These are phyloP conservation scores for Poa pratensis DNA, from an alignment of 176 grass and related monocot species.

Conservation along the genomic window DNA sequence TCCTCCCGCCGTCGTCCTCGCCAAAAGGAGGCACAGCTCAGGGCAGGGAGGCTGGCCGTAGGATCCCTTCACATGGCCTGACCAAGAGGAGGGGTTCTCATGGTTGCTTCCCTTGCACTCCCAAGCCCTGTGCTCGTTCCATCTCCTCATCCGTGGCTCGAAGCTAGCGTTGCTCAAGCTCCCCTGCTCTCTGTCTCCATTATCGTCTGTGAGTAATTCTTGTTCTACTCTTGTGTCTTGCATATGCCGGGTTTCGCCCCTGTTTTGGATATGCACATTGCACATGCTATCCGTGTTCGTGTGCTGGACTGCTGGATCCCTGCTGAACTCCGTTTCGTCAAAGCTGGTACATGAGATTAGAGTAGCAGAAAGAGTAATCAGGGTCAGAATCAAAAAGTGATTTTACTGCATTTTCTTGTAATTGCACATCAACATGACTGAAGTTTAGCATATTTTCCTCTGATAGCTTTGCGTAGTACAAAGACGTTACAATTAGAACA, in stretches of 20 bases:
- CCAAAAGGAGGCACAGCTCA: not conserved
- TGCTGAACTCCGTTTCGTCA: no score
- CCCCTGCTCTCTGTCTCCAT: not conserved
- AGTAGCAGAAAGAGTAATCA: no score
- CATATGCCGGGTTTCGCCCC: not conserved
- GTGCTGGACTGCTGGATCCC: no score
- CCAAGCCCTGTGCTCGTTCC: not conserved
- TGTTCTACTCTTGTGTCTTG: not conserved
- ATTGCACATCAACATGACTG: no score
- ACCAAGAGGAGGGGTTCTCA: not conserved
- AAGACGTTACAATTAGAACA: no score
- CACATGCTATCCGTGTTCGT: not conserved
- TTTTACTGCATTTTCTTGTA: no score
- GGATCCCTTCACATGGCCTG: constrained; percentile 17
- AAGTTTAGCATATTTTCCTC: no score
- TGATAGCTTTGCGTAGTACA: no score
- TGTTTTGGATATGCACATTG: not conserved
- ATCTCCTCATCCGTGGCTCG: not conserved
- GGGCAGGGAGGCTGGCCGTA: not conserved
- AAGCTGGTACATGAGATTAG: no score
- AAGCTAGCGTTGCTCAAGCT: not conserved
- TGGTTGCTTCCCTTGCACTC: not conserved
- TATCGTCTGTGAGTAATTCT: not conserved
- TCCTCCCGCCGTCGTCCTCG: not conserved
- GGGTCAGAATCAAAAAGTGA: no score